phyloP scores from a whole-genome alignment of 305 asterid genomes.

The Fraxinus greggii region DNA sequence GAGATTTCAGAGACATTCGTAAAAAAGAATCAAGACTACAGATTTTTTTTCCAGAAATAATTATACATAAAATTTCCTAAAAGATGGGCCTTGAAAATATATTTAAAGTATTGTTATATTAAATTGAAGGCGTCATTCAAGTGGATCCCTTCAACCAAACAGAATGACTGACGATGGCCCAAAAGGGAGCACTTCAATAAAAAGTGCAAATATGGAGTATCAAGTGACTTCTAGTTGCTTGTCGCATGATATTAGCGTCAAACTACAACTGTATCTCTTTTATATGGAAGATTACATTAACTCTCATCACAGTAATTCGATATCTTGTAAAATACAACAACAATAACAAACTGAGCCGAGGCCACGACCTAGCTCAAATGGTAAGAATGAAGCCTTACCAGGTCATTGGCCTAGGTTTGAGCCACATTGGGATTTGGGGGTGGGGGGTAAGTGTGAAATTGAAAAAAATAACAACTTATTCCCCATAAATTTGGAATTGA shows the following conservation, averaged over 20 bases:
- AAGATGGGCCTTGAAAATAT: neutral
- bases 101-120: neutral
- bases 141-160: neutral
- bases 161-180: neutral
- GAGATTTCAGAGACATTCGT: conserved; percentile 4
- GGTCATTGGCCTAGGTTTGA: neutral
- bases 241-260: neutral
- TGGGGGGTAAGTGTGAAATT: neutral
- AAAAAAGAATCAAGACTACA: neutral
- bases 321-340: conserved; percentile 14
- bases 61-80: neutral
- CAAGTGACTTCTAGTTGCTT: neutral
- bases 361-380: neutral
- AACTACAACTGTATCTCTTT: neutral
- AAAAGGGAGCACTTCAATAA: neutral
- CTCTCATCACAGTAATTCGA: neutral
- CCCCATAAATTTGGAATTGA: neutral
- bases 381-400: neutral
- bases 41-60: neutral
- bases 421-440: neutral
- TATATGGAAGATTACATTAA: neutral
- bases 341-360: neutral
- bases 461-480: neutral
- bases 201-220: neutral
- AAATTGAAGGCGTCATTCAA: neutral